Evolutionary conservation across 2,329 filamentous ascomycete genomes (phyloP).

Genomic region (Cladophialophora exuberans): DNA sequence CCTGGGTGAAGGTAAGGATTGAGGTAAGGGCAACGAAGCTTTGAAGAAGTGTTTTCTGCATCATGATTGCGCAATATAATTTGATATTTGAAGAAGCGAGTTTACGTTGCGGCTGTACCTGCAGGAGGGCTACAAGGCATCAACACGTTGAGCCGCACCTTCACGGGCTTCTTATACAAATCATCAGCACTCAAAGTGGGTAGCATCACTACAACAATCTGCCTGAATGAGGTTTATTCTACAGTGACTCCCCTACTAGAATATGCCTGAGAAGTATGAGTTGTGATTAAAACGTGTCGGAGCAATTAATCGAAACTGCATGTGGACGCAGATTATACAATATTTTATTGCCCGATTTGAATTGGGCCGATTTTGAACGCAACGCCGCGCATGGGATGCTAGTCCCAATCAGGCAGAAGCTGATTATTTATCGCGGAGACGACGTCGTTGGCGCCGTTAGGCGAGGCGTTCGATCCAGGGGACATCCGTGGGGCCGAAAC

Average conservation of each 20-base stretch:
- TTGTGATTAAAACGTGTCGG: too few relatives aligned
- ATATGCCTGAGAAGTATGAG: too few relatives aligned
- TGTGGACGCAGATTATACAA: slow-evolving; percentile 6
- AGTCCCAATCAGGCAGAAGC: slow-evolving; percentile 5
- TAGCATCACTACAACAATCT: too few relatives aligned
- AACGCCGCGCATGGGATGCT: neutral
- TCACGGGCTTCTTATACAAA: too few relatives aligned
- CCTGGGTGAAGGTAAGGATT: neutral
- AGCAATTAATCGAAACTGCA: too few relatives aligned
- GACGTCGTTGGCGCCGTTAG: neutral
- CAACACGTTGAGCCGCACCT: too few relatives aligned
- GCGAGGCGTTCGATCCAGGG: slow-evolving; percentile 10
- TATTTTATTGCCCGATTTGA: slow-evolving; percentile 13
- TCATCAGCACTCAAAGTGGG: too few relatives aligned
- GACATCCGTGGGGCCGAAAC: neutral
- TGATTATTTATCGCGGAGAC: slow-evolving; percentile 13
- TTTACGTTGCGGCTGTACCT: neutral
- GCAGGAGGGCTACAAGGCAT: neutral
- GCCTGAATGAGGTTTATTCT: too few relatives aligned
- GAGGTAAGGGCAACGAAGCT: neutral
- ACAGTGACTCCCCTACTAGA: too few relatives aligned
- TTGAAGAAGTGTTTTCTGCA: neutral
- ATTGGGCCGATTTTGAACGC: slow-evolving; percentile 8
- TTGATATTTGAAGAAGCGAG: neutral
- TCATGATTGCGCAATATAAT: neutral